Base-by-base conservation (phyloP, 345 rosid species). In the Pelargonium nanum region DNA sequence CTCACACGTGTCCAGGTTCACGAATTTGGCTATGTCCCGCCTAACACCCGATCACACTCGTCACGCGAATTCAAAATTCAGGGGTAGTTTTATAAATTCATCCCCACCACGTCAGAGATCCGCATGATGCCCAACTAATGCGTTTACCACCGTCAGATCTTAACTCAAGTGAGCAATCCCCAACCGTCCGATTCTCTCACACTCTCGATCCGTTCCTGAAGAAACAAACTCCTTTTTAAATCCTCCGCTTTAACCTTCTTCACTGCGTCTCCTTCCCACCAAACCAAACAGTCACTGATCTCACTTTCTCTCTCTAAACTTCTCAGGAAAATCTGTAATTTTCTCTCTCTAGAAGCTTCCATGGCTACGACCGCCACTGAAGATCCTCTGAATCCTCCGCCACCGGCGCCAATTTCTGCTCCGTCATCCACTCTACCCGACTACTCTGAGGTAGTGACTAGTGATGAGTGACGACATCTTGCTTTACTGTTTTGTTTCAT, bases 401-500 rank as follows among this genome's bases (percentile, higher is more conserved):
- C 51, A 6, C 64, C 48, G 57, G 20, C 65, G 15, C 0, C 65
- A 7, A 19, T 17, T 13, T 26, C 54, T 2, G 20, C 58, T 19
- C n/a, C 70, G 23, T 2, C 44, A 30, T 22, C 54, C 17, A 6
- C 57, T 26, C n/a, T 65, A 28, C 74, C 79, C 26, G 77, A 62
- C 32, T 80, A 80, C 7, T 72, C 77, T 21, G 77, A 80, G 77
- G 85, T 80, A 65, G 19, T 5, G 34, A 28, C n/a, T 25, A 53
- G n/a, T n/a, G n/a, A 4, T 2, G 20, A n/a, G 20, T 15, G 12
- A n/a, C 4, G 1, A 6, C 20, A 34, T 16, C 6, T 20, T 16
- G 5, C 57, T 9, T 55, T 17, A 24, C 10, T 17, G 20, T 50
- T 19, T 53, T 62, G 12, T 30, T 5, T 26, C 15, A 25, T 45